Evolutionary conservation across 164 flowering plant species (phyloP).

Genomic region (Magnolia kwangsiensis): DNA sequence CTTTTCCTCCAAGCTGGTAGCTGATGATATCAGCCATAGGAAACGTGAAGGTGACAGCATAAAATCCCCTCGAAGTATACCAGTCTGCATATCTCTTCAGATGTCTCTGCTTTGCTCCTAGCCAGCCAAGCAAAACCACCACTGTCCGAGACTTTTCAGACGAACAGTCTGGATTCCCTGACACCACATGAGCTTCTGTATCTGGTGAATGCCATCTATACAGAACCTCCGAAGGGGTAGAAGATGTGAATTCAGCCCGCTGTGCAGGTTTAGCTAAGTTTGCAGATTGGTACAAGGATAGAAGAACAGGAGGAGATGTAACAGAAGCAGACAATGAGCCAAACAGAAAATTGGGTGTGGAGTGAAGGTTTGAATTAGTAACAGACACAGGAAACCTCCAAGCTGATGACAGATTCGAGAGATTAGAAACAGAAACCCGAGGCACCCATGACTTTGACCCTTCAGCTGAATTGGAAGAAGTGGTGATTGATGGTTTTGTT

Average conservation of each 20-base stretch:
- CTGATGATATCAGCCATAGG: constrained; percentile 88
- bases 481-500: constrained; percentile 21
- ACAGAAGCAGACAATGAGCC: constrained; percentile 17
- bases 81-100: constrained; percentile 87
- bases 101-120: constrained; percentile 97
- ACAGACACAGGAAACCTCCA: constrained; percentile 34
- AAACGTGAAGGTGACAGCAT: constrained; percentile 88
- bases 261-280: constrained; percentile 51
- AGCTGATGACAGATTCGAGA: constrained; percentile 45
- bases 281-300: constrained; percentile 53
- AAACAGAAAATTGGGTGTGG: constrained; percentile 8
- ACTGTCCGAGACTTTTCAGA: constrained; percentile 68
- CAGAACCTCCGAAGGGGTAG: constrained; percentile 44
- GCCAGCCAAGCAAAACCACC: constrained; percentile 95
- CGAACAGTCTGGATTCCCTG: constrained; percentile 52
- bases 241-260: constrained; percentile 23
- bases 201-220: constrained; percentile 95
- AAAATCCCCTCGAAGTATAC: constrained; percentile 93
- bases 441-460: constrained; percentile 51
- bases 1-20: constrained; percentile 87
- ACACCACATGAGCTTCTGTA: constrained; percentile 31
- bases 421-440: constrained; percentile 42
- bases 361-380: constrained; percentile 19
- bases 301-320: constrained; percentile 39
- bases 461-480: constrained; percentile 11